phyloP scores from a whole-genome alignment of 768 basidiomycete species.

The Albatrellus ellisii region DNA sequence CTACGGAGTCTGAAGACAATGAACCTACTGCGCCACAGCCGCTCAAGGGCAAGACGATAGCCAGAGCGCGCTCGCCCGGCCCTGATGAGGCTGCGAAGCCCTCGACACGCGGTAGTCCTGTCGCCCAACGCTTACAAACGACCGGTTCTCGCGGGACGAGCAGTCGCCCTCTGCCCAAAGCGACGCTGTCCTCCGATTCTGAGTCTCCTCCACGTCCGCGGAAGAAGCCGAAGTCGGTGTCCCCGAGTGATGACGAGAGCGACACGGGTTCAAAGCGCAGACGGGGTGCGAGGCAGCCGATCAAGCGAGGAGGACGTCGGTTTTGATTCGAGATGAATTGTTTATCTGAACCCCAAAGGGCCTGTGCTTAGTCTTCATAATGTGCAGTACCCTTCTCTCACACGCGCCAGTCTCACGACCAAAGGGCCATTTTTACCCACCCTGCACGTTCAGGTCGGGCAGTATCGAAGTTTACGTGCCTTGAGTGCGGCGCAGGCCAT shows the following conservation, averaged over 20 bases:
- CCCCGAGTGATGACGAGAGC: constrained; percentile 40
- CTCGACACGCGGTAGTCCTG: not conserved
- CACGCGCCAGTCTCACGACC: no score
- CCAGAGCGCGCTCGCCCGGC: not conserved
- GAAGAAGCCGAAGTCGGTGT: constrained; percentile 29
- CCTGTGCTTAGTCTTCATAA: no score
- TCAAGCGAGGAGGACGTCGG: constrained; percentile 63
- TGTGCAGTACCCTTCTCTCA: no score
- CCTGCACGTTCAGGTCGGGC: no score
- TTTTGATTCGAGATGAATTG: constrained; percentile 37
- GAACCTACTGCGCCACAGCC: constrained; percentile 6
- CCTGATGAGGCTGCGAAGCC: no score
- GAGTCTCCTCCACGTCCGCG: constrained; percentile 33
- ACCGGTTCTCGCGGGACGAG: constrained; percentile 1
- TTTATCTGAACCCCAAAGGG: no score
- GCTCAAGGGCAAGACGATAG: constrained; percentile 3
- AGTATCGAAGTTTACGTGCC: no score
- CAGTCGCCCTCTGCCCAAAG: not conserved
- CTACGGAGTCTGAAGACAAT: constrained; percentile 23
- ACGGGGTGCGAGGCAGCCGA: constrained; percentile 54
- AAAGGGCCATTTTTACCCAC: no score
- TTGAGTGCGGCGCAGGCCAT: no score
- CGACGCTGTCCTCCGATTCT: constrained; percentile 22
- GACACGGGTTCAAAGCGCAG: constrained; percentile 38
- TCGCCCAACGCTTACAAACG: constrained; percentile 2